Base-by-base conservation (phyloP, 306 rosid species). In the Lathyrus oleraceus region DNA sequence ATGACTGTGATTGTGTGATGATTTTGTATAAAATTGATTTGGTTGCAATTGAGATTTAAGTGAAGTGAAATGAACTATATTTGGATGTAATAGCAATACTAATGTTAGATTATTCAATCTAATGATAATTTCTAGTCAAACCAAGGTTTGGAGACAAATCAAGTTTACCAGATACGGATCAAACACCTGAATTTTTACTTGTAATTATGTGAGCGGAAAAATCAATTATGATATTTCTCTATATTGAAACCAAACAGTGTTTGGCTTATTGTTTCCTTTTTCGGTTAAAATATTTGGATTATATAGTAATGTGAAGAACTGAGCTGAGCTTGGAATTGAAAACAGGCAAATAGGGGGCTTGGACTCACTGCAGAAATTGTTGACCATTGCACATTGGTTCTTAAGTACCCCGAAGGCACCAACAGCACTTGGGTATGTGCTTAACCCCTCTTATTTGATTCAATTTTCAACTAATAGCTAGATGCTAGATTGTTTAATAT, bases 391-490 rank as follows among this genome's bases (percentile, higher is more conserved):
- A 91, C 86, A 11, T 64, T 94, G 83, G 48, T 86, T 35, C 92
- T 94, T 63, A 88, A 87, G 79, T 94, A 85, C 67, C 97, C 98
- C 0, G 69, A 88, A 70, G 97, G 90, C 76, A 94, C 98, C 59
- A 94, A 90, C 86, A 94, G 98, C 80, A 87, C 97, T 51, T 94
- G 98, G 98, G 98, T 93, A 68, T 51, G 86, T 79, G 69, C 65
- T 65, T 35, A 32, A 44, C 32, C 13, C 58, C 15, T 27, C 11
- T 38, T 28, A 6, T 71, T 67, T 35, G 25, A 36, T 66, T 49
- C 69, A 45, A 36, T 67, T 59, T 61, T 28, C 44, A 27, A 40
- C 21, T 65, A 35, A 67, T 61, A 58, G 15, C 27, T 8, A 20
- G 67, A 35, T 76, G 75, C 70, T 85, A 65, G 63, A 5, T 75